phyloP scores from a whole-genome alignment of 2,329 filamentous ascomycete genomes.

The Geosmithia putterillii region DNA sequence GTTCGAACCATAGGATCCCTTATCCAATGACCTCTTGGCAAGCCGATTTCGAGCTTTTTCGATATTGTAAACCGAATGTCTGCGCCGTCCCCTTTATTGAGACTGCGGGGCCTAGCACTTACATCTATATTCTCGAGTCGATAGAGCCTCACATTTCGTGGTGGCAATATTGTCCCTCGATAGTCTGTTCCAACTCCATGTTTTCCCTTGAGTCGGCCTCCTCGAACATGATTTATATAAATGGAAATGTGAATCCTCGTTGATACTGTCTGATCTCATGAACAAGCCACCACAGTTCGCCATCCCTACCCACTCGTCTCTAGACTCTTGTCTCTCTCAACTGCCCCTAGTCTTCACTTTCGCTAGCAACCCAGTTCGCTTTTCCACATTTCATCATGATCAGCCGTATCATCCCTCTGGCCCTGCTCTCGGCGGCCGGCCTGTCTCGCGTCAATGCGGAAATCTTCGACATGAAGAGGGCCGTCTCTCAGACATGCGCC shows the following conservation, averaged over 20 bases:
- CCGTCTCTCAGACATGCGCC: slow-evolving; percentile 14
- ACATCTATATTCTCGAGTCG: neutral
- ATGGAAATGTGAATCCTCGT: no score
- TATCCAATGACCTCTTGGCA: neutral
- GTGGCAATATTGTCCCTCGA: no score
- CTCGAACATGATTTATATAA: no score
- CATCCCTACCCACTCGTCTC: no score
- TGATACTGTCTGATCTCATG: no score
- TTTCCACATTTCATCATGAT: neutral
- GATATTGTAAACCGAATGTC: neutral
- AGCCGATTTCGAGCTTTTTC: neutral
- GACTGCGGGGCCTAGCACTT: neutral
- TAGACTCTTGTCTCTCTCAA: no score
- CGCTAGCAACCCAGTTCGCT: neutral
- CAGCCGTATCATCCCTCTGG: neutral
- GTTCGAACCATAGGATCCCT: neutral
- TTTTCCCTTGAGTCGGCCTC: no score
- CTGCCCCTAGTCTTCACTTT: neutral
- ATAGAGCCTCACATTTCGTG: neutral
- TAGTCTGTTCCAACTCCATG: no score
- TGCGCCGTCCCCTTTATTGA: no score
- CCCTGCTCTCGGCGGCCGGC: slow-evolving; percentile 12
- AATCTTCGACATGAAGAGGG: slow-evolving; percentile 7
- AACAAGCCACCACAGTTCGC: no score
- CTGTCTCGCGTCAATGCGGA: slow-evolving; percentile 13